Conservation (phyloP, 352 stramenopile genomes). For the Phytopythium ostracodes region DNA sequence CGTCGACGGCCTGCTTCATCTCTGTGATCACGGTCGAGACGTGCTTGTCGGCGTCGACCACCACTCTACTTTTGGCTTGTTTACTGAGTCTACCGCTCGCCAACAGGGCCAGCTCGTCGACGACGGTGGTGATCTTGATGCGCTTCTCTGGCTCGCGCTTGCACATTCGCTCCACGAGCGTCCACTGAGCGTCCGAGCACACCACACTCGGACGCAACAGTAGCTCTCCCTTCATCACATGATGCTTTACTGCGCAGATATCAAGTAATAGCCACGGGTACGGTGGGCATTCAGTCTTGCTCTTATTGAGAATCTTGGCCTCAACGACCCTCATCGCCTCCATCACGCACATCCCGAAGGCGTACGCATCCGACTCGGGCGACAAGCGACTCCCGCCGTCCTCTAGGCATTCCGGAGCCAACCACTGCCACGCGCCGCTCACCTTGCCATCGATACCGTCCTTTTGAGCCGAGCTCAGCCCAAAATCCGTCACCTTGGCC, state of each 20-base stretch:
- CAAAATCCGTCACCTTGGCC: conserved; percentile 27
- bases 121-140: background rate
- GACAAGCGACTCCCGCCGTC: conserved; percentile 1
- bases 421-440: conserved; percentile 13
- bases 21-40: background rate
- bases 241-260: background rate
- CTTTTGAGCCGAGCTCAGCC: conserved; percentile 10
- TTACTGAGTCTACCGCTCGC: background rate
- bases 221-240: background rate
- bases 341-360: conserved; percentile 16
- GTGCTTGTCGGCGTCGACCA: background rate
- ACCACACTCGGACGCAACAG: background rate
- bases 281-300: background rate
- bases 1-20: background rate
- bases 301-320: background rate
- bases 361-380: conserved; percentile 15
- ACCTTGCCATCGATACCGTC: background rate
- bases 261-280: background rate
- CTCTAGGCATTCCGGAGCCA: conserved; percentile 12
- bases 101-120: background rate
- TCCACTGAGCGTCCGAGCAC: background rate
- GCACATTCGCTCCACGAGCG: background rate
- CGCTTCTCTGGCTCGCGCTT: background rate
- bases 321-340: conserved; percentile 9
- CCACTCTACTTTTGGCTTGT: background rate